Evolutionary conservation across 495 filamentous ascomycete genomes (phyloP).

Genomic region (Penicillium paxilli): DNA sequence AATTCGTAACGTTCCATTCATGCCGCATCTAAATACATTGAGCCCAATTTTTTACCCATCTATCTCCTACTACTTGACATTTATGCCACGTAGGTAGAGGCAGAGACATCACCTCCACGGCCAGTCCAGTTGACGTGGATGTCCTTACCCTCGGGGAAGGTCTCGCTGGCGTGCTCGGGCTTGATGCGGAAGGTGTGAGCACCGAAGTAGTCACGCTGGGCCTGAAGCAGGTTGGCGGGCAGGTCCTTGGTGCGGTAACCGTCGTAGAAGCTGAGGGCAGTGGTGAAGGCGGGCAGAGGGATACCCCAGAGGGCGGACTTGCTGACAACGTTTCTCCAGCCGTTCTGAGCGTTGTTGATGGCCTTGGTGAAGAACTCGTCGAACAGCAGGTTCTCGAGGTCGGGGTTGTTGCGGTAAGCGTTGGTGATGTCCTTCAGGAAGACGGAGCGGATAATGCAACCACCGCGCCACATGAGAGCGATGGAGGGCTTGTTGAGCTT

Average conservation of each 20-base stretch:
- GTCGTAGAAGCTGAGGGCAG: slow-evolving; percentile 96
- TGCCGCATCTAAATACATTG: slow-evolving; percentile 35
- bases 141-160: slow-evolving; percentile 83
- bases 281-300: slow-evolving; percentile 92
- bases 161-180: slow-evolving; percentile 80
- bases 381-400: slow-evolving; percentile 97
- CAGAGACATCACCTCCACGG: slow-evolving; percentile 92
- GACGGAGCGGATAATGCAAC: slow-evolving; percentile 99
- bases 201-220: slow-evolving; percentile 98
- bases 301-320: slow-evolving; percentile 93
- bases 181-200: slow-evolving; percentile 99
- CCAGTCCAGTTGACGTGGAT: slow-evolving; percentile 99
- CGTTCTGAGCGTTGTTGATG: slow-evolving; percentile 92
- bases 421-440: slow-evolving; percentile 99
- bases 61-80: slow-evolving; percentile 8
- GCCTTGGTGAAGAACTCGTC: slow-evolving; percentile 99
- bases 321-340: slow-evolving; percentile 92
- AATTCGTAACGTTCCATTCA: slow-evolving; percentile 30
- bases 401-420: slow-evolving; percentile 90
- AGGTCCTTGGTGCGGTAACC: slow-evolving; percentile 94
- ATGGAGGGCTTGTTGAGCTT: slow-evolving; percentile 99
- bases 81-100: slow-evolving; percentile 97
- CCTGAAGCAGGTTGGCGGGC: slow-evolving; percentile 96
- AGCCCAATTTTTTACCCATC: slow-evolving; percentile 28
- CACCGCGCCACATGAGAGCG: slow-evolving; percentile 99